These are phyloP conservation scores for Epicoccum sorghinum DNA, from an alignment of 2,329 filamentous ascomycete species.

Conservation along the genomic window DNA sequence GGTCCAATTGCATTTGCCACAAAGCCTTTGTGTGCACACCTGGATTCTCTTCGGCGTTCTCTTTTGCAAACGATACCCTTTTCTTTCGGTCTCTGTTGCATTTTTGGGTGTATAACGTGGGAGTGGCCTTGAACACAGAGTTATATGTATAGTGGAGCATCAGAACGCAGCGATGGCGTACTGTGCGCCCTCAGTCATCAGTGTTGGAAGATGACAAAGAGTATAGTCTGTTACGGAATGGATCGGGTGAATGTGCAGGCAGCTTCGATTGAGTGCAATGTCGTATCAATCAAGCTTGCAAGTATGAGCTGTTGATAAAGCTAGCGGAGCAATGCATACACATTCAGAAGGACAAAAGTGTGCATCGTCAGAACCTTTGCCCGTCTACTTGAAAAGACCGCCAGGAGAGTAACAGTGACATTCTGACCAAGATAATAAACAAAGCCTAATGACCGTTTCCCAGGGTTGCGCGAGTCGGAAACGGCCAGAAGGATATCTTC, in stretches of 20 bases:
- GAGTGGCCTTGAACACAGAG: no score
- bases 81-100: constrained; percentile 23
- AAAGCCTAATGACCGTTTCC: not conserved
- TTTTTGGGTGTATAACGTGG: not conserved
- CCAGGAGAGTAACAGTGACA: not conserved
- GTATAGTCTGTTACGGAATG: no score
- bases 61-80: constrained; percentile 33
- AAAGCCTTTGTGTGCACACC: constrained; percentile 4
- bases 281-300: no score
- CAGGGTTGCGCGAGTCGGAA: not conserved
- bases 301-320: not conserved
- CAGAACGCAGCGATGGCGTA: no score
- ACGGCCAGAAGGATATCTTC: not conserved
- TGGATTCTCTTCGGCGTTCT: constrained; percentile 21
- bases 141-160: no score
- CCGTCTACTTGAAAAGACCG: not conserved
- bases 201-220: no score
- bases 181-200: no score
- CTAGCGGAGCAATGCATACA: not conserved
- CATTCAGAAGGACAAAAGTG: not conserved
- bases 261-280: no score
- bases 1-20: not conserved
- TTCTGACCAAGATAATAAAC: not conserved
- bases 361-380: not conserved
- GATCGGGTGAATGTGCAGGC: no score